These are phyloP conservation scores for Pisolithus orientalis DNA, from an alignment of 768 basidiomycete species.

Conservation along the genomic window DNA sequence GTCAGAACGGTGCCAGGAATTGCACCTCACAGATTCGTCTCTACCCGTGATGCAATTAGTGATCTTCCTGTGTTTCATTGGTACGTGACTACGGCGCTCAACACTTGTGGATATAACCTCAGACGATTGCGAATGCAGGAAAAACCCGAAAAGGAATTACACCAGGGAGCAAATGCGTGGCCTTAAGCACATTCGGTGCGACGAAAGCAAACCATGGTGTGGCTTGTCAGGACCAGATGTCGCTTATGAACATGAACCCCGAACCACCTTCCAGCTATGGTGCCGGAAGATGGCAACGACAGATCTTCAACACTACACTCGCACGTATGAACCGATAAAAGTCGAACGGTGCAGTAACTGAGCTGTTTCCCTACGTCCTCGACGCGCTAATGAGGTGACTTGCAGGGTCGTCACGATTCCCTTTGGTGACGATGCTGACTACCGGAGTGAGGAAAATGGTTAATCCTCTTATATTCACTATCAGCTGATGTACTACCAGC, in stretches of 20 bases:
- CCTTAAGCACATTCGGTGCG: constrained; percentile 31
- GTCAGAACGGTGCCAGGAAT: constrained; percentile 43
- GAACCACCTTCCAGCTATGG: constrained; percentile 37
- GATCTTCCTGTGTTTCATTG: constrained; percentile 74
- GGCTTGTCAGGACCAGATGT: constrained; percentile 23
- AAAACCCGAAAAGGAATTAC: constrained; percentile 12
- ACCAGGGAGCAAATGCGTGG: constrained; percentile 11
- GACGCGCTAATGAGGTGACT: neutral
- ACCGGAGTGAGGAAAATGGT: constrained; percentile 39
- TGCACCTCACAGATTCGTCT: constrained; percentile 51
- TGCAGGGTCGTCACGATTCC: constrained; percentile 57
- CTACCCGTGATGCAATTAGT: constrained; percentile 65
- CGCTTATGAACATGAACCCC: constrained; percentile 31
- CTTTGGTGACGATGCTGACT: constrained; percentile 53
- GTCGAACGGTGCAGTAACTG: constrained; percentile 48
- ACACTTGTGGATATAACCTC: neutral
- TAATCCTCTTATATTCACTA: neutral
- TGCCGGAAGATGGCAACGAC: constrained; percentile 40
- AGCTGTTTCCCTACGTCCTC: neutral
- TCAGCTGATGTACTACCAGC: constrained; percentile 24
- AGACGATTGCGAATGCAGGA: constrained; percentile 10
- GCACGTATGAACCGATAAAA: constrained; percentile 40
- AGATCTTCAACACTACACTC: constrained; percentile 67
- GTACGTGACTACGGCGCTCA: constrained; percentile 29
- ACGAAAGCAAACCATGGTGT: constrained; percentile 28